Base-by-base conservation (phyloP, 2,329 filamentous ascomycete genomes). In the Alternaria panax region DNA sequence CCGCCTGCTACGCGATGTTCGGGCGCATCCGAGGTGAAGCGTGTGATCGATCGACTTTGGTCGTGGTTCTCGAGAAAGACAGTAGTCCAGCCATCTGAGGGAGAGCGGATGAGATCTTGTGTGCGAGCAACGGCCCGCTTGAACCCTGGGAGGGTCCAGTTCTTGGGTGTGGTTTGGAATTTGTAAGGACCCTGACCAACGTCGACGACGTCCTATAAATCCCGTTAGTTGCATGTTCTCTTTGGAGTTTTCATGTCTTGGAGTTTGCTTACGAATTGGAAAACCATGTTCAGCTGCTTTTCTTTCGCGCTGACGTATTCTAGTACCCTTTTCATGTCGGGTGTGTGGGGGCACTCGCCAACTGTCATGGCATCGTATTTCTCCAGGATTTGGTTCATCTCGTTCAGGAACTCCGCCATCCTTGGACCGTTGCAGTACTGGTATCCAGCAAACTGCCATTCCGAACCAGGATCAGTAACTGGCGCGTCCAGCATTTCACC, bases 331-430 rank as follows among this genome's bases (percentile, higher is more conserved):
- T 77, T 74, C 27, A 84, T 81, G 55, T 89, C 84, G 0, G 85
- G 87, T 0, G 88, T 89, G 66, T 85, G 78, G 0, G 88, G 87
- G 25, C 90, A 84, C 75, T 92, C 90, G 48, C 90, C 90, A 0
- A 92, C 88, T 0, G 88, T 91, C 75, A 92, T 86, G n/a, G 87
- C 85, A 56, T 86, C 84, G 73, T 91, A 91, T 45, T 82, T 77
- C 57, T 78, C 78, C 1, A 90, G 78, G 2, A 91, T 81, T 34
- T 83, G 70, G 1, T 80, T 80, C 86, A 92, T 90, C 73, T 91
- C 90, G 4, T 78, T 70, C 20, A 92, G 76, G 65, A 87, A 91
- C 70, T 92, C 88, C 70, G 89, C 86, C 76, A 92, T 87, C 4
- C 86, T 81, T 0, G 90, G 89, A 0, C 89, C 89, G 66, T 92